Percentiles rank a stretch among this genome's conserved stretches.
Conservation (phyloP, 2,329 filamentous ascomycete genomes). For the Hypoxylon sp. region DNA sequence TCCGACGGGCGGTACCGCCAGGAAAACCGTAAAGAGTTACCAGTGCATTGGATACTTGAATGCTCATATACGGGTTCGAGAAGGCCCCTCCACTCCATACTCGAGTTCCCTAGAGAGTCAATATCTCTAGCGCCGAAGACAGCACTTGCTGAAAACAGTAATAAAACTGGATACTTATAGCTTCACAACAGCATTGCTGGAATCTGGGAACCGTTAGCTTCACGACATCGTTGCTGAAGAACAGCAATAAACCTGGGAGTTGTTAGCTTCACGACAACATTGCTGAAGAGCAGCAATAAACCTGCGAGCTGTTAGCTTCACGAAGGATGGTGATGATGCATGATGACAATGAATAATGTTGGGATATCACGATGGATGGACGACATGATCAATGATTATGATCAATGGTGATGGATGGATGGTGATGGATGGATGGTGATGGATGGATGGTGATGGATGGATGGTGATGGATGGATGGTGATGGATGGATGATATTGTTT, state of each 20-base stretch:
- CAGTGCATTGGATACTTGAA: slow-evolving; percentile 9
- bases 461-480: background rate
- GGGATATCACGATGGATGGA: background rate
- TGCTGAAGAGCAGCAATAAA: no score
- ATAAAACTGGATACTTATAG: background rate
- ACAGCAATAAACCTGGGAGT: background rate
- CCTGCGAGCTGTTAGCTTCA: background rate
- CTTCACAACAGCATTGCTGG: background rate
- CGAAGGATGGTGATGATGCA: background rate
- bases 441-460: background rate
- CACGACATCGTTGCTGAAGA: no score
- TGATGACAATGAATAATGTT: background rate
- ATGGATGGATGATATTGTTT: background rate
- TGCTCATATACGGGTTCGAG: background rate
- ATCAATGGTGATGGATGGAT: background rate
- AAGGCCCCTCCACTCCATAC: slow-evolving; percentile 3
- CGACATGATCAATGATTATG: background rate
- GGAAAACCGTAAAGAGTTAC: slow-evolving; percentile 6
- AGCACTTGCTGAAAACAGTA: background rate
- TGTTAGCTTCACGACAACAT: background rate
- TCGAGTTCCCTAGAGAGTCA: background rate
- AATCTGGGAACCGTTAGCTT: background rate
- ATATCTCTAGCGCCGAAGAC: background rate
- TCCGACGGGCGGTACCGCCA: background rate
- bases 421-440: background rate